phyloP scores from a whole-genome alignment of 495 filamentous ascomycete species.

The Xanthoparmelia taractica region DNA sequence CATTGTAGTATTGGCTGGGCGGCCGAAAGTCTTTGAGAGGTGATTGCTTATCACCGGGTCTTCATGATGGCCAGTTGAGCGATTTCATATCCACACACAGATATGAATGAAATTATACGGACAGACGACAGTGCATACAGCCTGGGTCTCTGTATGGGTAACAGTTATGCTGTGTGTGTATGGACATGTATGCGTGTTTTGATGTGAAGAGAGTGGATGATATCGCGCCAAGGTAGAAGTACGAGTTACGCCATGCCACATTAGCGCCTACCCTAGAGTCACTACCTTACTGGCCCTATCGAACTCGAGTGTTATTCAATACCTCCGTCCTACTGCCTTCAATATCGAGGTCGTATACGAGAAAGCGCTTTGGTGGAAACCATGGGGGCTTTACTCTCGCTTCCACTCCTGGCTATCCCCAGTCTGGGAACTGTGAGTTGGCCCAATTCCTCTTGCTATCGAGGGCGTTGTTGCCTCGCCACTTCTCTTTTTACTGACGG shows the following conservation, averaged over 20 bases:
- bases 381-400: constrained; percentile 87
- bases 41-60: neutral
- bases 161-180: too few species aligned
- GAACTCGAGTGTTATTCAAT: neutral
- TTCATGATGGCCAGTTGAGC: neutral
- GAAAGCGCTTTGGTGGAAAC: neutral
- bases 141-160: too few species aligned
- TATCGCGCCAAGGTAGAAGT: too few species aligned
- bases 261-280: too few species aligned
- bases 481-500: constrained; percentile 23
- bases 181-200: too few species aligned
- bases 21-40: neutral
- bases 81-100: neutral
- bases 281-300: too few species aligned
- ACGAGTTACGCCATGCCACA: too few species aligned
- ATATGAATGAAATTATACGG: too few species aligned
- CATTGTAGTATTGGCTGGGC: constrained; percentile 9
- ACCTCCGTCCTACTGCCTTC: neutral
- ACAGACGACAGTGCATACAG: too few species aligned
- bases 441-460: neutral
- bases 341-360: neutral
- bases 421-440: constrained; percentile 72
- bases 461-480: neutral
- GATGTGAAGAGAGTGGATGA: too few species aligned
- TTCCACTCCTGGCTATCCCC: constrained; percentile 82